A percentile compares a stretch with the other conserved stretches of the same genome.
Evolutionary conservation across 805 yeast species (phyloP).

Genomic region (Schwanniomyces pseudopolymorphus): DNA sequence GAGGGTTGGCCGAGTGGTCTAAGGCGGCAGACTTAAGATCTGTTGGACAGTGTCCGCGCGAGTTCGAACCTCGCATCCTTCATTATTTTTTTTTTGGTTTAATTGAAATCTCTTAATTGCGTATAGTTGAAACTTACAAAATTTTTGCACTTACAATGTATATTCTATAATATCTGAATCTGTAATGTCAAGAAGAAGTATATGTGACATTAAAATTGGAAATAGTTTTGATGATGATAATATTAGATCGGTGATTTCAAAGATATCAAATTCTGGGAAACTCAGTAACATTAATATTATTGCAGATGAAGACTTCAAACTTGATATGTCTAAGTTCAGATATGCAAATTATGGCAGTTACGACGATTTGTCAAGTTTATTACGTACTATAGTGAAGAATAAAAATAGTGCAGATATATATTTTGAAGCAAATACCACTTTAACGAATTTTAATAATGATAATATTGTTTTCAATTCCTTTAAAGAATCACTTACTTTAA

Average conservation of each 20-base stretch:
- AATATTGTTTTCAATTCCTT: background rate
- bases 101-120: too few relatives aligned
- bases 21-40: slow-evolving; percentile 50
- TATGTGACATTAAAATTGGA: background rate
- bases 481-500: background rate
- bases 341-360: background rate
- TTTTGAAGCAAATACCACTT: slow-evolving; percentile 1
- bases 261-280: background rate
- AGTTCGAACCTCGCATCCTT: slow-evolving; percentile 49
- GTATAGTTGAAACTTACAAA: background rate
- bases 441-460: background rate
- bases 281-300: too few relatives aligned
- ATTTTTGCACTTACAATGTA: background rate
- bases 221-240: background rate
- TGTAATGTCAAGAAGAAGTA: background rate
- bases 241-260: background rate
- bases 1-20: slow-evolving; percentile 51
- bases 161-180: background rate
- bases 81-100: slow-evolving; percentile 23
- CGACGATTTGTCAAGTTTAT: background rate
- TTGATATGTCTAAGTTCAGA: background rate
- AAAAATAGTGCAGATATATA: background rate
- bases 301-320: background rate
- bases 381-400: background rate
- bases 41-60: slow-evolving; percentile 48